Evolutionary conservation across 768 basidiomycete species (phyloP), one percentile per base, ranked within the genome.

Genomic region (Clavulina sp.): DNA sequence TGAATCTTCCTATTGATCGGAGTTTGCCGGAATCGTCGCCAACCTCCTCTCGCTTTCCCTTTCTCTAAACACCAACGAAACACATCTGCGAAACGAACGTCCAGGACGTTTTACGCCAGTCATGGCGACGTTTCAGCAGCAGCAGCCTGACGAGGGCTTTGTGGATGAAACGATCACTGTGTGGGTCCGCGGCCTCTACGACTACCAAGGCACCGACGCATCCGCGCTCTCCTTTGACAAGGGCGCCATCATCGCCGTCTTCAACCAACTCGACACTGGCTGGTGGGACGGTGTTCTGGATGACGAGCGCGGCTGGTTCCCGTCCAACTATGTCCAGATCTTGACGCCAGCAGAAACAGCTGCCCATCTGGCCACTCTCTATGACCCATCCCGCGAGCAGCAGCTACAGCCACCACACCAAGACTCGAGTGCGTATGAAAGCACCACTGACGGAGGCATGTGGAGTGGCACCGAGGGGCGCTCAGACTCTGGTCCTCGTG

Each of bases 201-300:
- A 89, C 67, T 92, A 91, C 64, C 73, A 80, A 58, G 80, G 85
- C n/a, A 71, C 81, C 60, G 91, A 96, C 59, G 70, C 77, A 41
- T 88, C 89, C 2, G 84, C 93, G 0, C 75, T 99, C 41, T 85
- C 85, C 16, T 97, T 99, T 64, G 71, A 64, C 56, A 77, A 75
- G 58, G 83, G 80, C 57, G 91, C 96, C 62, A 74, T 96, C 58
- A 95, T 99, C 57, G 88, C 96, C 64, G 88, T 97, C 54, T 73
- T 93, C 50, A 85, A 83, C 7, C 81, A 80, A 59, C 78, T 96
- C 51, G 84, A 86, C 33, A 85, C 85, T 3, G 93, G 93, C 16
- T 99, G 93, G 93, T 96, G 92, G 95, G 93, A 99, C 64, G 93
- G 93, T 3, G 69, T 95, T 54, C 72, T 95, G 21, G 77, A 80